Percentiles rank a stretch among this genome's conserved stretches.
Evolutionary conservation across 345 rosid genomes (phyloP).

Genomic region (Limnanthes douglasii): DNA sequence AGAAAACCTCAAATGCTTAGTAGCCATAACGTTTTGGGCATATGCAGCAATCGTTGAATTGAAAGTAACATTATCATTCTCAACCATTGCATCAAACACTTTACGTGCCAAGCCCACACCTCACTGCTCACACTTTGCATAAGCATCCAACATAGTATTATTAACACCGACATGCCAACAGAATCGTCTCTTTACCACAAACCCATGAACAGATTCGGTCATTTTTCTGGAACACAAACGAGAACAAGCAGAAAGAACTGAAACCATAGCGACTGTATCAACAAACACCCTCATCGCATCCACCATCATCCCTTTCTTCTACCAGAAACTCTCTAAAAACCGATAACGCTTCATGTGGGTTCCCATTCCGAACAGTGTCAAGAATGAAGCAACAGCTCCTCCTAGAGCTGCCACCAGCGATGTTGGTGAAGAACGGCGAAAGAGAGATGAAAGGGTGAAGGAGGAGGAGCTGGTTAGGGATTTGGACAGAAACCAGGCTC

Average conservation of each 20-base stretch:
- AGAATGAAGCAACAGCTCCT: too few relatives aligned
- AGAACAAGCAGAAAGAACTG: conserved; percentile 69
- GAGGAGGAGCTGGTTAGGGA: too few relatives aligned
- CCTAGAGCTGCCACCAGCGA: too few relatives aligned
- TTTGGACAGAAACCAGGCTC: too few relatives aligned
- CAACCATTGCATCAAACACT: conserved; percentile 51
- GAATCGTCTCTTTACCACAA: conserved; percentile 50
- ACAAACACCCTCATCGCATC: conserved; percentile 17
- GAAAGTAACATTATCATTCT: conserved; percentile 58
- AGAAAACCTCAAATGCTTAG: conserved; percentile 47
- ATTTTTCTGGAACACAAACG: conserved; percentile 26
- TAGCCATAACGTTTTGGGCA: conserved; percentile 59
- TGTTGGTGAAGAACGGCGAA: too few relatives aligned
- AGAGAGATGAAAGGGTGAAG: too few relatives aligned
- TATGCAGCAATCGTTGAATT: conserved; percentile 58
- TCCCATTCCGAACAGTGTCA: conserved; percentile 41
- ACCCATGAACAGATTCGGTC: conserved; percentile 47
- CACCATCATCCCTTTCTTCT: conserved; percentile 26
- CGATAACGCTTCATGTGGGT: conserved; percentile 35
- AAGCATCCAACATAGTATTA: conserved; percentile 65
- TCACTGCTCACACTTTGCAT: conserved; percentile 51
- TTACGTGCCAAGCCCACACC: conserved; percentile 29
- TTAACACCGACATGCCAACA: conserved; percentile 34
- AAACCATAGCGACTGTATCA: conserved; percentile 51
- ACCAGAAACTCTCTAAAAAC: conserved; percentile 52